Base-by-base conservation (phyloP, 352 stramenopile species). In the Plasmopara viticola region DNA sequence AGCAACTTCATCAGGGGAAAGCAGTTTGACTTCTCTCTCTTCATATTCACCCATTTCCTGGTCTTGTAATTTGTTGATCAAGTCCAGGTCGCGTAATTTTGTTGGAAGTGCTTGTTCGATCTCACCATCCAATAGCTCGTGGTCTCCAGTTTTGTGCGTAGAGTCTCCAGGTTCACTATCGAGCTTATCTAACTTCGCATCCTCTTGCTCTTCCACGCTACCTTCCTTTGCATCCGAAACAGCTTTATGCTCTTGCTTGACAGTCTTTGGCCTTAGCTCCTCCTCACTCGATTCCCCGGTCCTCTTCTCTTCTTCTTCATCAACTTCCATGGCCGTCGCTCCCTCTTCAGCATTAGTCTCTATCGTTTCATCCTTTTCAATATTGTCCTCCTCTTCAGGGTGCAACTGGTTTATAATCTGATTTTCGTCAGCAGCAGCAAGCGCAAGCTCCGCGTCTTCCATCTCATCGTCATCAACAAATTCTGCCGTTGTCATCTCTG, bases 1-100 rank as follows among this genome's bases (percentile, higher is more conserved):
- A 31, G 84, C 54, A 12, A 90, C 72, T 40, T 98, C 85, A 3
- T 90, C 79, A 0, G 77, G 51, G 0, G 72, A 65, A 17, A 89
- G 53, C 1, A 87, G 62, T 47, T 74, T 75, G 13, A 56, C 52
- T 10, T 61, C 62, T 15, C 66, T 57, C 12, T 73, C 62, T 2
- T 64, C 58, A 6, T 74, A 58, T 5, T 71, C 68, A 13, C 66
- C 66, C 1, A 78, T 62, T 6, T 77, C 63, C 9, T 69, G 44
- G 0, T 76, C 66, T 15, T 68, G 46, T 7, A 63, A 44, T 6
- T 14, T 56, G 37, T 53, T 73, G 15, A 62, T 69, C 31, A 72
- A 51, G 34, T 81, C 68, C 15, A 81, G 29, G 29, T 78, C 67
- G 0, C 64, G 64, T n/a, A 72, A 40, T 30, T 43, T 66, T 9